Conservation (phyloP, 2,329 filamentous ascomycete species). For the Claviceps sp. region DNA sequence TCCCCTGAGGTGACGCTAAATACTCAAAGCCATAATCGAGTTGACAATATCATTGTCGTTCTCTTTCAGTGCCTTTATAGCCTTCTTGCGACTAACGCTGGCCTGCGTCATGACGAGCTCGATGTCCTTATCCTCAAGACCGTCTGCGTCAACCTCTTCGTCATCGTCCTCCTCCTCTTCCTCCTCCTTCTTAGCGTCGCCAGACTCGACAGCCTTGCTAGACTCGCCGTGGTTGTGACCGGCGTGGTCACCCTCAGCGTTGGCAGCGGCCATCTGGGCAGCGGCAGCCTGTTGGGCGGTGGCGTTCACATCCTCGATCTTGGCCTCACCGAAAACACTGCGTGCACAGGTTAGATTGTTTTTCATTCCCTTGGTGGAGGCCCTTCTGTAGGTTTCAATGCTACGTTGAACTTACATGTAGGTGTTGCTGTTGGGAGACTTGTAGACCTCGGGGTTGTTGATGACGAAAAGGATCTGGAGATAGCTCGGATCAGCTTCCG, state of each 20-base stretch:
- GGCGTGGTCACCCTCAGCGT: slow-evolving; percentile 52
- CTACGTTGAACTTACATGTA: slow-evolving; percentile 66
- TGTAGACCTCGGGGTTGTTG: slow-evolving; percentile 99
- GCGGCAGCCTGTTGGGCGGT: slow-evolving; percentile 81
- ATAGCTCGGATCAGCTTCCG: slow-evolving; percentile 11
- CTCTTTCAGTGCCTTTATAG: slow-evolving; percentile 95
- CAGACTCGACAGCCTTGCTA: slow-evolving; percentile 46
- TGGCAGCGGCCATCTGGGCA: slow-evolving; percentile 74
- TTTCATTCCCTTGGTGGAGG: neutral
- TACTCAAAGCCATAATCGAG: slow-evolving; percentile 97
- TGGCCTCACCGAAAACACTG: slow-evolving; percentile 98
- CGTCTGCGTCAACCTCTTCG: slow-evolving; percentile 88
- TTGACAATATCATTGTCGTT: slow-evolving; percentile 99
- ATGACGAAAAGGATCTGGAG: slow-evolving; percentile 94
- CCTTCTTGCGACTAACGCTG: slow-evolving; percentile 93
- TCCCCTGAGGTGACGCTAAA: slow-evolving; percentile 32
- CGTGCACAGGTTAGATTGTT: neutral
- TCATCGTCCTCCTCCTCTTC: slow-evolving; percentile 90
- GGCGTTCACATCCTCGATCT: slow-evolving; percentile 99
- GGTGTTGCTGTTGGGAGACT: slow-evolving; percentile 97
- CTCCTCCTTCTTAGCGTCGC: slow-evolving; percentile 62
- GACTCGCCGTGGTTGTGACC: slow-evolving; percentile 60
- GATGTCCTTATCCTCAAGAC: slow-evolving; percentile 97
- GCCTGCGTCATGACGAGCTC: slow-evolving; percentile 98
- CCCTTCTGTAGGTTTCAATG: neutral